phyloP scores from a whole-genome alignment of 2,329 filamentous ascomycete species.

The Pleurostoma richardsiae region DNA sequence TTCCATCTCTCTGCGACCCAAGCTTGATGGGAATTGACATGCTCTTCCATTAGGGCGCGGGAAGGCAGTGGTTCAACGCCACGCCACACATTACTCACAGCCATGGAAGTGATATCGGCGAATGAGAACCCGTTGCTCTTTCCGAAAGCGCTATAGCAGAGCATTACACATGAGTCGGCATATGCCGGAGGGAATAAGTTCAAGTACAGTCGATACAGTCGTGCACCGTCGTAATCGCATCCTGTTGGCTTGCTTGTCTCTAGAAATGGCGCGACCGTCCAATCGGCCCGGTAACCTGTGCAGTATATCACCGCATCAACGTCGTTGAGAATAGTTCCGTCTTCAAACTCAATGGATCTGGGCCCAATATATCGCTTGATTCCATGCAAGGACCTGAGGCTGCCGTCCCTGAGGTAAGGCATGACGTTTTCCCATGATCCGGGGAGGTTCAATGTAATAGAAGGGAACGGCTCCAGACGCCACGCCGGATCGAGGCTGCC shows the following conservation, averaged over 20 bases:
- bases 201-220: conserved; percentile 9
- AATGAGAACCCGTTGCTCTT: conserved; percentile 29
- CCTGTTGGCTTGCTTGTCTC: conserved; percentile 6
- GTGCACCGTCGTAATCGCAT: neutral
- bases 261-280: conserved; percentile 1
- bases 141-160: conserved; percentile 28
- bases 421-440: conserved; percentile 21
- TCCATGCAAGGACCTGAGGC: conserved; percentile 5
- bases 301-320: conserved; percentile 8
- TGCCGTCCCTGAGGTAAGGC: conserved; percentile 18
- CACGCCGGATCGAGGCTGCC: conserved; percentile 20
- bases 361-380: conserved; percentile 6
- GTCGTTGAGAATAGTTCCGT: conserved; percentile 11
- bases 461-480: conserved; percentile 13
- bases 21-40: conserved; percentile 24
- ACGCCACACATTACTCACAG: conserved; percentile 37
- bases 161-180: conserved; percentile 33
- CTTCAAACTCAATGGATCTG: conserved; percentile 5
- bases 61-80: conserved; percentile 30
- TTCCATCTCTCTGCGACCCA: conserved; percentile 23
- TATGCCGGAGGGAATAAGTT: conserved; percentile 9
- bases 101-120: conserved; percentile 37
- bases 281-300: conserved; percentile 9
- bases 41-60: conserved; percentile 25
- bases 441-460: conserved; percentile 4